Evolutionary conservation across 1,284 basidiomycete species (phyloP).

Genomic region (Trichosporon sp.): DNA sequence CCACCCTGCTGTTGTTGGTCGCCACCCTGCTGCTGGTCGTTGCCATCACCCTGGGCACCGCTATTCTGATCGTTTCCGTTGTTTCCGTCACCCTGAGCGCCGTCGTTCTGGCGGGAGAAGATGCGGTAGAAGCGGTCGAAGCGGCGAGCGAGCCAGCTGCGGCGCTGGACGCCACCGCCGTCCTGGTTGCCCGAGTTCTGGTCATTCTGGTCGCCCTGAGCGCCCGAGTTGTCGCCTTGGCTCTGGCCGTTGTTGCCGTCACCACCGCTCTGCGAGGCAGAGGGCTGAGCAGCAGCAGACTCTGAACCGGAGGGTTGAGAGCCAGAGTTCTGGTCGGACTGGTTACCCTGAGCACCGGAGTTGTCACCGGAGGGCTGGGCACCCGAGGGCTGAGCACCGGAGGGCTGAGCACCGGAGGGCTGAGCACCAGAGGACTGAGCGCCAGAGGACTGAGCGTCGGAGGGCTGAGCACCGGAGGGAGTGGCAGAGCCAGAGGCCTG

Average conservation of each 20-base stretch:
- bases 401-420: neutral
- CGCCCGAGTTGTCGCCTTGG: neutral
- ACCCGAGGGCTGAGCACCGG: neutral
- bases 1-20: neutral
- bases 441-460: no score
- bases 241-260: constrained; percentile 1
- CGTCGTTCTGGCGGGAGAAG: neutral
- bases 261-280: neutral
- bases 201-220: neutral
- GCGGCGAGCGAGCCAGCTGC: neutral
- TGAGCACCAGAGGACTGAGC: neutral
- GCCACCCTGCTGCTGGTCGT: neutral
- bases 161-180: neutral
- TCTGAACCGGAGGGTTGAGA: neutral
- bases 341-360: neutral
- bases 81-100: neutral
- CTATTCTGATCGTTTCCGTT: neutral
- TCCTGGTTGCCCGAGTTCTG: constrained; percentile 5
- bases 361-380: neutral
- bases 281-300: neutral
- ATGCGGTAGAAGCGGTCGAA: constrained; percentile 5
- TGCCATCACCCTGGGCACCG: neutral
- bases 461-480: neutral
- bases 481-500: no score
- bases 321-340: neutral